Evolutionary conservation across 768 basidiomycete species (phyloP), one percentile per base, ranked within the genome.

Genomic region (Pulveroboletus sp.): DNA sequence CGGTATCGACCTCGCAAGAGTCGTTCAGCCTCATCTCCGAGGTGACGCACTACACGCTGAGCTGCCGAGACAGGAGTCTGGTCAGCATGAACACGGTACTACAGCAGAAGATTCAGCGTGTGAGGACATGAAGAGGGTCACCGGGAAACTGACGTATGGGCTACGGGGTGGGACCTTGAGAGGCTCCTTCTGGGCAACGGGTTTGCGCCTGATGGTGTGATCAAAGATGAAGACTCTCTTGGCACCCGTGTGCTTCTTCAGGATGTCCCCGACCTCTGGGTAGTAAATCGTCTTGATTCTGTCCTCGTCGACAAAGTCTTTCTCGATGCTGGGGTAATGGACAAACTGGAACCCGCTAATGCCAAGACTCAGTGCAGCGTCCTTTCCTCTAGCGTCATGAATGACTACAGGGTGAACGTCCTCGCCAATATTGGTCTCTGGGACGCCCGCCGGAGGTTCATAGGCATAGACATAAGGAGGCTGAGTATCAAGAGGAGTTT

Each of bases 11-110:
- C 62, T 50, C 70, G 64, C 45, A 76, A 63, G n/a, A 74, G 67
- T 12, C 65, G 67, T 50, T 73, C 70, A 1, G 73, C 76, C 27
- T 76, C 74, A 9, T 65, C 67, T 3, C 65, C 65, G 21, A 71
- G 68, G 40, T 75, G 73, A 15, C 60, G 51, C 27, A 66, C 57
- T 0, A 77, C 74, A 5, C 76, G 72, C 17, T 55, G 52, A n/a
- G 66, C 59, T 7, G 67, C 64, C 0, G 74, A 65, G 5, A 54
- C 52, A 49, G 59, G 69, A 0, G 75, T 75, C 63, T 77, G 76
- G 55, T 77, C 76, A 30, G 75, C 71, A 56, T 77, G 75, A 7
- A 74, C 73, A 24, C 64, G 68, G 42, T 67, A 60, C 71, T 74
- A 30, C 17, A 24, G 21, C 32, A 31, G 7, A n/a, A 8, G 10